Conservation (phyloP, 163 green algal species). For the Smithsoniella earleae region DNA sequence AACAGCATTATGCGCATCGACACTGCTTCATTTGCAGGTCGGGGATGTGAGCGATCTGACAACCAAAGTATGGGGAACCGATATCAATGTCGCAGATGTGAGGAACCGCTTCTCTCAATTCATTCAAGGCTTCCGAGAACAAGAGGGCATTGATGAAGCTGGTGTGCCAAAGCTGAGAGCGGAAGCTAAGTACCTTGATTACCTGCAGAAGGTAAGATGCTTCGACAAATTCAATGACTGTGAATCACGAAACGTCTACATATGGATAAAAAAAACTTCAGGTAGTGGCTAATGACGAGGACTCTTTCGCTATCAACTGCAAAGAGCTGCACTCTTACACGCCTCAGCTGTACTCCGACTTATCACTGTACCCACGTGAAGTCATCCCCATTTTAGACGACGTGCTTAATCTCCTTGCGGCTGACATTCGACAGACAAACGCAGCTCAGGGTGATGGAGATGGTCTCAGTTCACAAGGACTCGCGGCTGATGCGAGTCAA, state of each 20-base stretch:
- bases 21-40: too few species aligned
- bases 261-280: neutral
- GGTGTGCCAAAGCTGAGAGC: neutral
- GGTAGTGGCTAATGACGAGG: slow-evolving; percentile 14
- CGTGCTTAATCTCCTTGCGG: neutral
- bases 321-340: slow-evolving; percentile 14
- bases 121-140: slow-evolving; percentile 21
- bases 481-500: slow-evolving; percentile 4
- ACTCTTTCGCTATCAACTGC: slow-evolving; percentile 9
- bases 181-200: slow-evolving; percentile 4
- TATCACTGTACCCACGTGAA: slow-evolving; percentile 36
- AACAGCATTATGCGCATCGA: too few species aligned
- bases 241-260: too few species aligned
- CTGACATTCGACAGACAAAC: slow-evolving; percentile 5
- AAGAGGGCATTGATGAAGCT: neutral
- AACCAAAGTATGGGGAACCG: slow-evolving; percentile 22
- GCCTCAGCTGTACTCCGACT: slow-evolving; percentile 30
- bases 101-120: neutral
- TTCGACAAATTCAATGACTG: too few species aligned
- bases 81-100: slow-evolving; percentile 11
- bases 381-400: slow-evolving; percentile 33
- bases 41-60: too few species aligned
- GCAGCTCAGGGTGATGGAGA: slow-evolving; percentile 40
- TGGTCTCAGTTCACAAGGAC: neutral
- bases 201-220: neutral